phyloP scores from a whole-genome alignment of 768 basidiomycete genomes.

The Auriculariales sp. region DNA sequence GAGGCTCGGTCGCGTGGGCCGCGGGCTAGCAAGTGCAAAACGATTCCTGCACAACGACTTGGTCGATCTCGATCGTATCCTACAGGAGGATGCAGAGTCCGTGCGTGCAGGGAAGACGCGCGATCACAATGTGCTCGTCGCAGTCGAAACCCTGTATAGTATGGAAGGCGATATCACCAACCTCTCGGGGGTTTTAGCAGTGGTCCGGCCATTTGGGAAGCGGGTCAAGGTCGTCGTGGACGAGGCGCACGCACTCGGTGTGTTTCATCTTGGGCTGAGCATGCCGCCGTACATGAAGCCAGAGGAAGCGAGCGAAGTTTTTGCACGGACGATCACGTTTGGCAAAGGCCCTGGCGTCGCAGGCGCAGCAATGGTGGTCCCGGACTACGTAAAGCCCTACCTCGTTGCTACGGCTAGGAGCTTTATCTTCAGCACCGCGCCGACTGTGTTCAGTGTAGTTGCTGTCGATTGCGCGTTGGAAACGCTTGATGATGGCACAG shows the following conservation, averaged over 20 bases:
- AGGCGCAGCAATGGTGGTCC: constrained; percentile 46
- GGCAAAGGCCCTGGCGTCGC: constrained; percentile 80
- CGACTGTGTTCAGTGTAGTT: constrained; percentile 62
- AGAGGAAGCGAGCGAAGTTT: constrained; percentile 53
- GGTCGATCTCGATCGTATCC: not conserved
- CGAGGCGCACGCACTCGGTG: constrained; percentile 29
- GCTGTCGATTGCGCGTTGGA: constrained; percentile 71
- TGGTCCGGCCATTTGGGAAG: constrained; percentile 15
- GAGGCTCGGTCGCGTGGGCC: too few relatives aligned
- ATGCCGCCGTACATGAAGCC: too few relatives aligned
- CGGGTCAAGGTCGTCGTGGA: constrained; percentile 23
- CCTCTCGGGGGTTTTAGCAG: constrained; percentile 17
- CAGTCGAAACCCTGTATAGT: constrained; percentile 27
- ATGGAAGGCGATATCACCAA: constrained; percentile 33
- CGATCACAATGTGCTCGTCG: constrained; percentile 18
- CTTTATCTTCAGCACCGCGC: constrained; percentile 82
- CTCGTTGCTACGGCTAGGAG: constrained; percentile 85
- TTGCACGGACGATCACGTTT: constrained; percentile 78
- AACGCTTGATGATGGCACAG: constrained; percentile 52
- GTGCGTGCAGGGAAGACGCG: constrained; percentile 5
- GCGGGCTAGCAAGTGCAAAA: constrained; percentile 9
- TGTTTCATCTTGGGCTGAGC: too few relatives aligned
- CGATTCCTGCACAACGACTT: constrained; percentile 18
- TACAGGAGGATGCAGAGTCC: not conserved
- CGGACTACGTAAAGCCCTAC: constrained; percentile 58